phyloP scores from a whole-genome alignment of 2,329 filamentous ascomycete genomes.

The Aspergillus brunneoviolaceus region DNA sequence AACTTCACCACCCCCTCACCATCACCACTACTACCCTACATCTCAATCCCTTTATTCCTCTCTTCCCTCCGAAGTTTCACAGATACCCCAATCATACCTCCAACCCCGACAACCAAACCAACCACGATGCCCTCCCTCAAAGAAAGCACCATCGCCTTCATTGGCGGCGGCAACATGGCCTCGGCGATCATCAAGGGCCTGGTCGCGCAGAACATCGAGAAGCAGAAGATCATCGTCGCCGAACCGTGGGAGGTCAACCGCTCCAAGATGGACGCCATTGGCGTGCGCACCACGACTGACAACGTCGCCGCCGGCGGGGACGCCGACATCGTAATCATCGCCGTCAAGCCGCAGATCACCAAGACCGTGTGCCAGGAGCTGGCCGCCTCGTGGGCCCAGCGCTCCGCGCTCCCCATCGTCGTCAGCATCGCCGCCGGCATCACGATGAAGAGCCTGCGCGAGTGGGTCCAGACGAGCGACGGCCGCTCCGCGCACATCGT shows the following conservation, averaged over 20 bases:
- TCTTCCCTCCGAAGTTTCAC: neutral
- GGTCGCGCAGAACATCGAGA: conserved; percentile 28
- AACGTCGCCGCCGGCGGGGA: conserved; percentile 29
- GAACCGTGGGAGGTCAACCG: conserved; percentile 39
- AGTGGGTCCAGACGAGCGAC: conserved; percentile 30
- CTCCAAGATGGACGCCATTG: conserved; percentile 31
- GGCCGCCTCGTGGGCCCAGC: conserved; percentile 25
- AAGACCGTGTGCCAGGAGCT: conserved; percentile 36
- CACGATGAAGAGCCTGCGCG: conserved; percentile 30
- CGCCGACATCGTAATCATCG: conserved; percentile 34
- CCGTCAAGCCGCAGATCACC: conserved; percentile 37
- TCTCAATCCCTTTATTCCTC: neutral
- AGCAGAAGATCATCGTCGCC: conserved; percentile 34
- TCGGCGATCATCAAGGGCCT: conserved; percentile 37
- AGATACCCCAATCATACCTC: neutral
- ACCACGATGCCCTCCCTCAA: conserved; percentile 27
- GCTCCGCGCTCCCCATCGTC: conserved; percentile 28
- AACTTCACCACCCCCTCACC: neutral
- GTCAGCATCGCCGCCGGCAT: conserved; percentile 38
- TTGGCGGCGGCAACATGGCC: conserved; percentile 40
- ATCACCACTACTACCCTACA: neutral
- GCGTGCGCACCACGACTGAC: conserved; percentile 32
- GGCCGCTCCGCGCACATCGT: conserved; percentile 29
- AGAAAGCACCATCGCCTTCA: conserved; percentile 36
- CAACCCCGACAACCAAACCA: neutral